phyloP scores from a whole-genome alignment of 495 filamentous ascomycete species.

The Evansstolkia leycettana region DNA sequence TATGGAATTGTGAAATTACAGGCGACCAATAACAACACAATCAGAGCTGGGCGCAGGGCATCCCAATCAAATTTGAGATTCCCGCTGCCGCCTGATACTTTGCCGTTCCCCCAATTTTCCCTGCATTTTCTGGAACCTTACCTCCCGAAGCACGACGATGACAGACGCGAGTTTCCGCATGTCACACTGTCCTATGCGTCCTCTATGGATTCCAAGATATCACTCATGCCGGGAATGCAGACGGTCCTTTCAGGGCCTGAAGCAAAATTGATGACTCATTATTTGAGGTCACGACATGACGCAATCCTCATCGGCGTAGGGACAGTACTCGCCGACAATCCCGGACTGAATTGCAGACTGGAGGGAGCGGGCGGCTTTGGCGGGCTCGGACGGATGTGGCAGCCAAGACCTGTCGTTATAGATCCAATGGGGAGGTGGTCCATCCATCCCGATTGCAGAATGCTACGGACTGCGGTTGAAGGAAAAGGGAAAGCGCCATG shows the following conservation, averaged over 20 bases:
- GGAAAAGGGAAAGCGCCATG: slow-evolving; percentile 62
- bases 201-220: slow-evolving; percentile 74
- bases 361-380: slow-evolving; percentile 42
- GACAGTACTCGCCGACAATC: slow-evolving; percentile 76
- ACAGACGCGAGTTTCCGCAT: slow-evolving; percentile 27
- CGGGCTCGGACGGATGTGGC: slow-evolving; percentile 39
- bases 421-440: slow-evolving; percentile 65
- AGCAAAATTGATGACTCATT: slow-evolving; percentile 86
- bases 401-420: slow-evolving; percentile 69
- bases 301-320: slow-evolving; percentile 77
- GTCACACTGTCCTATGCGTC: slow-evolving; percentile 79
- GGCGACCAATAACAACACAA: slow-evolving; percentile 6
- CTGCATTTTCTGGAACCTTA: slow-evolving; percentile 37
- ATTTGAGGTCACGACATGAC: slow-evolving; percentile 67
- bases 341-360: slow-evolving; percentile 67
- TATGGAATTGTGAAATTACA: slow-evolving; percentile 33
- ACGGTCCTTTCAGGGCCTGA: slow-evolving; percentile 69
- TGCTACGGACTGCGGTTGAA: slow-evolving; percentile 49
- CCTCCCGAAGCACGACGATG: slow-evolving; percentile 22
- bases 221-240: slow-evolving; percentile 59
- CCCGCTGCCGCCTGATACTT: slow-evolving; percentile 29
- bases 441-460: slow-evolving; percentile 42
- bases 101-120: slow-evolving; percentile 31
- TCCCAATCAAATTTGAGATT: slow-evolving; percentile 9
- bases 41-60: slow-evolving; percentile 5